Evolutionary conservation across 306 rosid species (phyloP).

Genomic region (Ormosia semicastrata): DNA sequence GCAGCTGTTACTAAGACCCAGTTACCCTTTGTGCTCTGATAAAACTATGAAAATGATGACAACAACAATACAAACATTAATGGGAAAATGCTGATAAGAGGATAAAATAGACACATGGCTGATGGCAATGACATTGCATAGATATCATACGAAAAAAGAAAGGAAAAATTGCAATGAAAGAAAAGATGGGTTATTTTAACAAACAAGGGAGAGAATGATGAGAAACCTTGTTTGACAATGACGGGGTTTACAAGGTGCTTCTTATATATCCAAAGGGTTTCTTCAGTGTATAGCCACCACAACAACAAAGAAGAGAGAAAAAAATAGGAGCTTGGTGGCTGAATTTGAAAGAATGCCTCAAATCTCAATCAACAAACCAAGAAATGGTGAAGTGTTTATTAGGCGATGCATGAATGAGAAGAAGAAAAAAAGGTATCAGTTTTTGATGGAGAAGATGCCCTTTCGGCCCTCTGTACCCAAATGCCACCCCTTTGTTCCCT

Average conservation of each 20-base stretch:
- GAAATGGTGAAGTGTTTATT: not conserved
- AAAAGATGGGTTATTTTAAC: not conserved
- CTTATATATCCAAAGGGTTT: not conserved
- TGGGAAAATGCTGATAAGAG: not conserved
- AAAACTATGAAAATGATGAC: slow-evolving; percentile 19
- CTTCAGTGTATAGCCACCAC: not conserved
- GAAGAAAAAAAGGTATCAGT: not conserved
- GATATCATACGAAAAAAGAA: not conserved
- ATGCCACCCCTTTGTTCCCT: not conserved
- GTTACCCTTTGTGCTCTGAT: slow-evolving; percentile 1
- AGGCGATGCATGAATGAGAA: not conserved
- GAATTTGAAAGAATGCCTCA: not conserved
- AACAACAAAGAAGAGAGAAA: not conserved
- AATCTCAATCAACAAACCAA: not conserved
- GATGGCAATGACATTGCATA: slow-evolving; percentile 4
- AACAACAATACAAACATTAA: not conserved
- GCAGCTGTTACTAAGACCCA: slow-evolving; percentile 24
- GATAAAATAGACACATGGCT: not conserved
- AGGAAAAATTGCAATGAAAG: not conserved
- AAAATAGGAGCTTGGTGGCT: not conserved
- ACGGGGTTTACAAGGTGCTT: slow-evolving; percentile 18
- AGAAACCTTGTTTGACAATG: slow-evolving; percentile 48
- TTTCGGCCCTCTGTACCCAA: not conserved
- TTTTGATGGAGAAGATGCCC: not conserved
- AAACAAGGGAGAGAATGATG: slow-evolving; percentile 14